Percentiles rank a stretch among this genome's conserved stretches.
These are phyloP conservation scores for Seiridium cupressi DNA, from an alignment of 2,329 filamentous ascomycete species.

Conservation along the genomic window DNA sequence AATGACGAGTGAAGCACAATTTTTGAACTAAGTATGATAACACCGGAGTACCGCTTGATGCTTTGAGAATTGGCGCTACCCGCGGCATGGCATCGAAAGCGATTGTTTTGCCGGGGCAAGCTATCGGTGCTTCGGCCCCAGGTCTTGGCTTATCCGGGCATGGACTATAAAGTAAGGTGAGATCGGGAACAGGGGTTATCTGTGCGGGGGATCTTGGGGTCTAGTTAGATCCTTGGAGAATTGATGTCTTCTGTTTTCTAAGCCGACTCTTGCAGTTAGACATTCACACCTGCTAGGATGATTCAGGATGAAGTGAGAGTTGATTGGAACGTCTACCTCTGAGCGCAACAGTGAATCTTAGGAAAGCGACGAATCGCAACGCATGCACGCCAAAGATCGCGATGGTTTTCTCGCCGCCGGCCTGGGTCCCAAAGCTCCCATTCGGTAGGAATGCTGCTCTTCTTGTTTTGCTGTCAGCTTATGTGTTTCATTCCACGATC, in stretches of 20 bases:
- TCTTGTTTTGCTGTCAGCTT: neutral
- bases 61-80: no score
- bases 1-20: no score
- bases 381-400: neutral
- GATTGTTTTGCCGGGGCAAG: neutral
- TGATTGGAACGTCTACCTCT: no score
- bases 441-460: slow-evolving; percentile 8
- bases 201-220: neutral
- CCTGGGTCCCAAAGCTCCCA: slow-evolving; percentile 13
- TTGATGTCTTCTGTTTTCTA: neutral
- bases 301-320: no score
- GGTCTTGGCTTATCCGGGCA: neutral
- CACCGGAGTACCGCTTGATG: no score
- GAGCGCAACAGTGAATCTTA: no score
- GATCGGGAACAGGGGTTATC: neutral
- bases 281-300: no score
- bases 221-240: neutral
- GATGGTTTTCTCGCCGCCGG: slow-evolving; percentile 13
- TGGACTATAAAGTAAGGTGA: neutral
- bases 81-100: no score
- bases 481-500: no score
- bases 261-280: neutral
- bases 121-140: neutral
- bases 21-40: no score
- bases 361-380: no score